phyloP scores from a whole-genome alignment of 2,329 filamentous ascomycete species.

The Colletotrichum liaoningense region DNA sequence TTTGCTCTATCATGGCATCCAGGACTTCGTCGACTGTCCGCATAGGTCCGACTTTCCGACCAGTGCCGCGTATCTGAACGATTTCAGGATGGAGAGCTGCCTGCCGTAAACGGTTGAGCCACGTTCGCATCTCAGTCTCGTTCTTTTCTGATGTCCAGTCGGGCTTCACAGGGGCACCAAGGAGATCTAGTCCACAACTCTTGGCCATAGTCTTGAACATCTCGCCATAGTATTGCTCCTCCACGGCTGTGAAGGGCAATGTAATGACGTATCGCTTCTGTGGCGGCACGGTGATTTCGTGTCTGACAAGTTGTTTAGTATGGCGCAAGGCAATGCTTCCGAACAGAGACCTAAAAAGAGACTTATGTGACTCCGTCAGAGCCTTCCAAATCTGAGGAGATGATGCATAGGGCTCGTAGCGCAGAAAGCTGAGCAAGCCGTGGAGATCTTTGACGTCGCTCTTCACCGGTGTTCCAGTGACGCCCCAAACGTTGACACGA shows the following conservation, averaged over 20 bases:
- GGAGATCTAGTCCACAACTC: slow-evolving; percentile 71
- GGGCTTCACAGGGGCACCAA: slow-evolving; percentile 70
- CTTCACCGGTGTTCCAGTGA: slow-evolving; percentile 90
- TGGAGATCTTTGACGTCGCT: slow-evolving; percentile 82
- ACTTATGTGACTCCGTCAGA: slow-evolving; percentile 70
- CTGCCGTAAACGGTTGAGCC: slow-evolving; percentile 82
- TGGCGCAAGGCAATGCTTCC: slow-evolving; percentile 81
- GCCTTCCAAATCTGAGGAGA: slow-evolving; percentile 74
- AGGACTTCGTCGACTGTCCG: slow-evolving; percentile 89
- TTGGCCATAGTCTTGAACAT: slow-evolving; percentile 82
- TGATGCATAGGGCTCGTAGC: slow-evolving; percentile 80
- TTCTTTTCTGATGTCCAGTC: slow-evolving; percentile 75
- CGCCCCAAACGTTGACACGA: slow-evolving; percentile 88
- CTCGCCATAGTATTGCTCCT: slow-evolving; percentile 88
- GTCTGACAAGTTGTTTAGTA: slow-evolving; percentile 82
- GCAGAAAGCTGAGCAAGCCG: slow-evolving; percentile 84
- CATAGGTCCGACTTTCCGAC: slow-evolving; percentile 73
- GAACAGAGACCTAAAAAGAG: slow-evolving; percentile 77
- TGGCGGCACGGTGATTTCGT: slow-evolving; percentile 81
- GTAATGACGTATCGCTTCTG: slow-evolving; percentile 91
- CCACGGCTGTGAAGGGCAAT: slow-evolving; percentile 88
- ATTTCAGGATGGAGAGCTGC: slow-evolving; percentile 89
- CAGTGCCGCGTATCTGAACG: slow-evolving; percentile 70
- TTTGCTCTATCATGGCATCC: slow-evolving; percentile 91
- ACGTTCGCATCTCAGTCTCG: slow-evolving; percentile 80